Percentiles rank a stretch among this genome's conserved stretches.
Evolutionary conservation across 78 protist genomes (phyloP).

Genomic region (Chrysochromulina parva): DNA sequence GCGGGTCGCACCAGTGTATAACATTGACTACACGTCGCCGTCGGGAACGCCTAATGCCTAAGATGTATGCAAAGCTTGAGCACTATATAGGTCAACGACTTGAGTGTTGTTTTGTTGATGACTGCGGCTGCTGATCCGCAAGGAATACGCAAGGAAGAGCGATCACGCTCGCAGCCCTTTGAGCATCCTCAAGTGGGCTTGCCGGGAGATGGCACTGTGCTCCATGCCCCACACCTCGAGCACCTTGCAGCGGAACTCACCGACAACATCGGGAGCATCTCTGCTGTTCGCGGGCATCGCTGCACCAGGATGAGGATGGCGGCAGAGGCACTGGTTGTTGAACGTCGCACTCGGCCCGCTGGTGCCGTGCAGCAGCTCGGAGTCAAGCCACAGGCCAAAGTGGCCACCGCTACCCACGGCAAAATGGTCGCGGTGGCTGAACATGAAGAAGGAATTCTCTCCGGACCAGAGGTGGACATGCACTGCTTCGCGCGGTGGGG

Average conservation of each 20-base stretch:
- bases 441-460: not conserved
- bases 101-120: too few species aligned
- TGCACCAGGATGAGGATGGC: too few species aligned
- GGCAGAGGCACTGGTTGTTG: not conserved
- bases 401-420: not conserved
- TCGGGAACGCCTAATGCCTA: too few species aligned
- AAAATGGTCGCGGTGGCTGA: not conserved
- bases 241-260: not conserved
- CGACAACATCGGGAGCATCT: not conserved
- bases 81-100: too few species aligned
- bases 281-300: not conserved
- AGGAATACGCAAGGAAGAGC: too few species aligned
- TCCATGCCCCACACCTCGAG: slow-evolving; percentile 11
- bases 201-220: too few species aligned
- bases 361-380: not conserved
- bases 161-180: too few species aligned
- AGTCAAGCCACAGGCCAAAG: not conserved
- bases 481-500: not conserved
- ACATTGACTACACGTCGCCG: too few species aligned
- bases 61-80: too few species aligned
- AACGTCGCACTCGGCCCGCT: not conserved
- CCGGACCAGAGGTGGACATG: not conserved
- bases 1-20: too few species aligned
- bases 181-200: too few species aligned
- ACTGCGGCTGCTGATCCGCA: too few species aligned